These are phyloP conservation scores for Metarhizium album DNA, from an alignment of 2,329 filamentous ascomycete species.

Conservation along the genomic window DNA sequence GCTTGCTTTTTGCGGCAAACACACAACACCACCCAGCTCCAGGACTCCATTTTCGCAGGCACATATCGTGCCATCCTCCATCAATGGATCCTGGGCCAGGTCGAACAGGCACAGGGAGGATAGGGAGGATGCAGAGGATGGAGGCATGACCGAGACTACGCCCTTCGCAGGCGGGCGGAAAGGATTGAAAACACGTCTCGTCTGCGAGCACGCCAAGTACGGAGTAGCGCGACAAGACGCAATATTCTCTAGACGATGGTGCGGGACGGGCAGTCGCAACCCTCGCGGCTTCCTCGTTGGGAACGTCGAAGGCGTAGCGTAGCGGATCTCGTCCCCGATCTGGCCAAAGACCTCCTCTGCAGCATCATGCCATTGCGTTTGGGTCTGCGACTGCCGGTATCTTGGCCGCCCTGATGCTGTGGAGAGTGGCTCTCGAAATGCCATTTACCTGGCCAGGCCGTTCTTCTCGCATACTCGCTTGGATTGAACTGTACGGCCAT, in stretches of 20 bases:
- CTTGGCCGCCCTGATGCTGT: too few species aligned
- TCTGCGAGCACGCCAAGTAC: too few species aligned
- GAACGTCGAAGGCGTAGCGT: neutral
- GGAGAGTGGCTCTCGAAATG: too few species aligned
- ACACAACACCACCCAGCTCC: neutral
- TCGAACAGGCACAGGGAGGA: neutral
- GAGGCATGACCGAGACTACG: too few species aligned
- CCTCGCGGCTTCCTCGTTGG: neutral
- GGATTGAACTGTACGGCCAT: neutral
- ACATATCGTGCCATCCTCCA: neutral
- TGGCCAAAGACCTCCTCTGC: neutral
- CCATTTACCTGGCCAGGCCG: too few species aligned
- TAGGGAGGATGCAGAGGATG: neutral
- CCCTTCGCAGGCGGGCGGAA: too few species aligned
- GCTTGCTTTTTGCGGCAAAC: conserved; percentile 1
- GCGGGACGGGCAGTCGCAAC: neutral
- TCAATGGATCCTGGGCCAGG: neutral
- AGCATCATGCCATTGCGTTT: too few species aligned
- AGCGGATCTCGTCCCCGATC: neutral
- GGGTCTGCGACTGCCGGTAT: too few species aligned
- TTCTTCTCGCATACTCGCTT: too few species aligned
- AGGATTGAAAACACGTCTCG: too few species aligned
- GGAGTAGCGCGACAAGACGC: neutral
- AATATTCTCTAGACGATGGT: too few species aligned
- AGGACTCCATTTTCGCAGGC: neutral